phyloP scores from a whole-genome alignment of 768 basidiomycete genomes.

The Gautieria morchelliformis region DNA sequence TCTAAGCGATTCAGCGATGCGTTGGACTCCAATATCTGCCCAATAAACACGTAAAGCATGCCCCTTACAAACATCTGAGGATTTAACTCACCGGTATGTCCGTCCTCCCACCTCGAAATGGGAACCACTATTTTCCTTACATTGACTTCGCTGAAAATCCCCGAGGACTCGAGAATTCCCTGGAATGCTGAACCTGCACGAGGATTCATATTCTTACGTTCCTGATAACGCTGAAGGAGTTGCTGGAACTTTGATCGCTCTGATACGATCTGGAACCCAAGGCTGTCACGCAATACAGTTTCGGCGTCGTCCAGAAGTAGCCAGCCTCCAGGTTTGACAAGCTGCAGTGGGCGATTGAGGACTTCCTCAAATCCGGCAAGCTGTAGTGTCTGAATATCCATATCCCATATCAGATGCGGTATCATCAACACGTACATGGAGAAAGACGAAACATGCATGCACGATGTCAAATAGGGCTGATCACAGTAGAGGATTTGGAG shows the following conservation, averaged over 20 bases:
- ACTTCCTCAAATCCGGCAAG: conserved; percentile 12
- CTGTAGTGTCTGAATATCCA: not conserved
- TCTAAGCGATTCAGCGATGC: not conserved
- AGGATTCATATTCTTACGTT: too few relatives aligned
- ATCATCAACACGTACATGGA: conserved; percentile 12
- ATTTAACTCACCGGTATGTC: not conserved
- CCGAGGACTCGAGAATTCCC: not conserved
- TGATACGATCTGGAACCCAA: not conserved
- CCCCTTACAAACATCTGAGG: not conserved
- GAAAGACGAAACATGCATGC: conserved; percentile 16
- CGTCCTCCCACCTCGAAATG: not conserved
- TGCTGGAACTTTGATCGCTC: too few relatives aligned
- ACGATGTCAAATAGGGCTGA: conserved; percentile 20
- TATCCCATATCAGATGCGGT: not conserved
- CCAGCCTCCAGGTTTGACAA: conserved; percentile 19
- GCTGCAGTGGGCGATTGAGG: conserved; percentile 12
- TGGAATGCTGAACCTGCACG: not conserved
- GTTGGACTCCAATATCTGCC: not conserved
- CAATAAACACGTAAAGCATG: not conserved
- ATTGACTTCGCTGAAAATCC: conserved; percentile 3
- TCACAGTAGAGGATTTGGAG: too few relatives aligned
- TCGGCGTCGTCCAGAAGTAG: conserved; percentile 17
- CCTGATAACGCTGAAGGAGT: too few relatives aligned
- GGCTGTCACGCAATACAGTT: not conserved
- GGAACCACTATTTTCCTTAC: not conserved